Base-by-base conservation (phyloP, 2,329 filamentous ascomycete species). In the Rhinocladiella mackenziei region DNA sequence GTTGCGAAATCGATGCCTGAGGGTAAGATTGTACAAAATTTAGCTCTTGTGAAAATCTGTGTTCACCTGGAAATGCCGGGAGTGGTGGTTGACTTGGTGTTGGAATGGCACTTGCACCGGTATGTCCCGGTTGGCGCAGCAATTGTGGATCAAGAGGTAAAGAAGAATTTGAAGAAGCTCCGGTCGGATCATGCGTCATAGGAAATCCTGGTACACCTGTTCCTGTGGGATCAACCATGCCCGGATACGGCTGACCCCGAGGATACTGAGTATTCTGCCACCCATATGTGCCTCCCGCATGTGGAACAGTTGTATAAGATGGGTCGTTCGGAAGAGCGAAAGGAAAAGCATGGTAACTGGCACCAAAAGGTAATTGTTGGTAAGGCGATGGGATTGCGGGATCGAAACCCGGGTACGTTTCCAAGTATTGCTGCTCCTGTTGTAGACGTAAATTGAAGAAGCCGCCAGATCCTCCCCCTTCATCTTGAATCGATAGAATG, bases 301-400 rank as follows among this genome's bases (percentile, higher is more conserved):
- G 18, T 17, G 36, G 19, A 28, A 3, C 18, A 25, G 26, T 7
- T 23, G 35, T 7, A 18, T 37, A 29, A 20, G 30, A 28, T 11
- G 37, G 28, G 18, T n/a, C 25, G 9, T 33, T 36, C 17, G 9
- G n/a, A 8, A 31, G 18, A 6, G 36, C 3, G 10, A 23, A 28
- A 22, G 48, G 23, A 9, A 43, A 34, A 7, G 39, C 48, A 41
- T 45, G 42, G 30, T 50, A 46, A 18, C 43, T 41, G 20, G 48
- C 43, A 32, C 39, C 38, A 20, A 43, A 50, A 22, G 48, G 39
- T 18, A 22, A 22, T 13, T 43, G 43, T 20, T 40, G 20, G 18
- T 46, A 50, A 13, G 34, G 39, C 20, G 43, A 23, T 10, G 35
- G 39, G 4, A 23, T n/a, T 9, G 43, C 18, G 15, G 37, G 35